Conservation (phyloP, 2,329 filamentous ascomycete species). For the Eutypa lata region DNA sequence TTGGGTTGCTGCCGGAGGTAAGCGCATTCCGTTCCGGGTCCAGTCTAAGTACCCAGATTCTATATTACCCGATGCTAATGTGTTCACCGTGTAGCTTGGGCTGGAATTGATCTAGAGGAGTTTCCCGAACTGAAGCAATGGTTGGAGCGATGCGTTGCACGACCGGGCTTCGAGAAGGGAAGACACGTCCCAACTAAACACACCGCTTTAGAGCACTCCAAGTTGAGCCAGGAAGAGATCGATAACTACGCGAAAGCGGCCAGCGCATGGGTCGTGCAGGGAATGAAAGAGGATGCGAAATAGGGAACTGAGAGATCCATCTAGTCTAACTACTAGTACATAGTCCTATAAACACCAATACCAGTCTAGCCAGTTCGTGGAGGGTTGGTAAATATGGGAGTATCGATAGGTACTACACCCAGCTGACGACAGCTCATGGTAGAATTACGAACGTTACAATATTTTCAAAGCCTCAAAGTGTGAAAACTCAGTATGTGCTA, state of each 20-base stretch:
- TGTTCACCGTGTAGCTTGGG: conserved; percentile 41
- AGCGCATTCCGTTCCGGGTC: conserved; percentile 12
- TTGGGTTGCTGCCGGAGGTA: conserved; percentile 60
- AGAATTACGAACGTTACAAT: too few relatives aligned
- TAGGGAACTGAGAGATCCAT: conserved; percentile 22
- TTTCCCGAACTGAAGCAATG: conserved; percentile 63
- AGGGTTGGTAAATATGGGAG: too few relatives aligned
- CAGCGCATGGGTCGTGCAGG: conserved; percentile 58
- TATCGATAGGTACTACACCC: too few relatives aligned
- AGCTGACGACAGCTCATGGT: too few relatives aligned
- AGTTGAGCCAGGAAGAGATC: conserved; percentile 39
- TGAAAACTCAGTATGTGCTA: too few relatives aligned
- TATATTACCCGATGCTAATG: neutral
- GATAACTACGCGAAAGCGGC: conserved; percentile 49
- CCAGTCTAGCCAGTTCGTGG: too few relatives aligned
- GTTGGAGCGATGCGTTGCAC: conserved; percentile 52
- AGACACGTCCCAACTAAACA: conserved; percentile 62
- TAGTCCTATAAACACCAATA: too few relatives aligned
- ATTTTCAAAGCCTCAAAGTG: too few relatives aligned
- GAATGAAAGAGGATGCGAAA: conserved; percentile 60
- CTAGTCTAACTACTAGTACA: too few relatives aligned
- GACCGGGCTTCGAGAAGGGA: conserved; percentile 47
- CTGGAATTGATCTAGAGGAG: conserved; percentile 59
- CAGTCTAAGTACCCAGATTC: neutral
- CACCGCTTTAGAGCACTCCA: conserved; percentile 47